Evolutionary conservation across 1,284 basidiomycete genomes (phyloP).

Genomic region (Apiotrichum akiyoshidainum): DNA sequence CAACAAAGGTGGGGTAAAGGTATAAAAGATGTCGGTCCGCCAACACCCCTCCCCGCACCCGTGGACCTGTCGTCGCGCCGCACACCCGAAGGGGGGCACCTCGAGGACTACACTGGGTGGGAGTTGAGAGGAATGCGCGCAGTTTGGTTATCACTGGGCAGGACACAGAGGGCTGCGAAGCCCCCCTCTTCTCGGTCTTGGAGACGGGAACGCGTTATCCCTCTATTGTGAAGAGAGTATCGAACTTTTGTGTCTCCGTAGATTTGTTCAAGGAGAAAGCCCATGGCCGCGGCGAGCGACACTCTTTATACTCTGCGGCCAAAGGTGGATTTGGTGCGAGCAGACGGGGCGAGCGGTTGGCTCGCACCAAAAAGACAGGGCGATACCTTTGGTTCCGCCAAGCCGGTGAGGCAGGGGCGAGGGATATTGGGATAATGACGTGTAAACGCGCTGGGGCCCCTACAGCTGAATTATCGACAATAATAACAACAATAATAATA

Average conservation of each 20-base stretch:
- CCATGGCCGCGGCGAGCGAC: neutral
- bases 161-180: constrained; percentile 14
- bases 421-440: too few species aligned
- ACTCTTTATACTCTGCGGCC: neutral
- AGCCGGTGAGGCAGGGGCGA: too few species aligned
- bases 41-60: constrained; percentile 17
- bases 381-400: neutral
- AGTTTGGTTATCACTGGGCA: constrained; percentile 39
- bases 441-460: too few species aligned
- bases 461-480: too few species aligned
- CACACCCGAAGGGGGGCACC: constrained; percentile 19
- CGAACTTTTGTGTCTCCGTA: constrained; percentile 50
- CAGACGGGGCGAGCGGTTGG: neutral
- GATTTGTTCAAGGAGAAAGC: constrained; percentile 36
- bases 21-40: constrained; percentile 25
- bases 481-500: too few species aligned
- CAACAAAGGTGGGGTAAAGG: neutral
- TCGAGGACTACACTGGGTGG: constrained; percentile 10
- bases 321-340: neutral
- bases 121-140: constrained; percentile 13
- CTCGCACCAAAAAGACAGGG: neutral
- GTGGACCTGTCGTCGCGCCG: constrained; percentile 26
- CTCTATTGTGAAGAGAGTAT: constrained; percentile 44
- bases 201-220: constrained; percentile 51
- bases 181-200: constrained; percentile 32